A percentile compares a stretch with the other conserved stretches of the same genome.
Conservation (phyloP, 2,329 filamentous ascomycete species). For the Beauveria asiatica region DNA sequence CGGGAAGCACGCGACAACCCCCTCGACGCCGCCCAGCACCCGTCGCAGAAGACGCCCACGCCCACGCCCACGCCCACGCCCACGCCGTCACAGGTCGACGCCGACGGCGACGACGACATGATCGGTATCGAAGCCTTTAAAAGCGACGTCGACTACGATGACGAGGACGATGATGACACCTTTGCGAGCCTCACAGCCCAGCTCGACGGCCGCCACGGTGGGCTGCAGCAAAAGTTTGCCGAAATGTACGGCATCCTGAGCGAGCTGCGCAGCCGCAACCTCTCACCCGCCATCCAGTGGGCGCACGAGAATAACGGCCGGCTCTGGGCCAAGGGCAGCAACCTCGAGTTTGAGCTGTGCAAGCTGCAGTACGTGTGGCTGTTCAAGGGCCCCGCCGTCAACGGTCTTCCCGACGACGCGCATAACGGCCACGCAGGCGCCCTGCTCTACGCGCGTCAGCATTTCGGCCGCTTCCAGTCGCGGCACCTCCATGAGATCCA, state of each 20-base stretch:
- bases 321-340: slow-evolving; percentile 76
- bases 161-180: neutral
- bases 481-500: slow-evolving; percentile 74
- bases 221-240: slow-evolving; percentile 72
- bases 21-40: neutral
- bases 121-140: slow-evolving; percentile 12
- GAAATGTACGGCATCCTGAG: slow-evolving; percentile 88
- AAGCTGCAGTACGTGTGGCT: slow-evolving; percentile 85
- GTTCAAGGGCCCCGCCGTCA: slow-evolving; percentile 55
- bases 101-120: slow-evolving; percentile 20
- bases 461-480: slow-evolving; percentile 65
- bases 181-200: neutral
- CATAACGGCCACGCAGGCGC: slow-evolving; percentile 54
- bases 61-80: slow-evolving; percentile 15
- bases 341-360: slow-evolving; percentile 89
- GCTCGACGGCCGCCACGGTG: slow-evolving; percentile 19
- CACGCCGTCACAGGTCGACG: slow-evolving; percentile 16
- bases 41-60: slow-evolving; percentile 5
- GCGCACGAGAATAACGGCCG: slow-evolving; percentile 60
- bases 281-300: slow-evolving; percentile 82
- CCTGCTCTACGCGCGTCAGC: slow-evolving; percentile 63
- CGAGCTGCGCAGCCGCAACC: slow-evolving; percentile 64
- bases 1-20: slow-evolving; percentile 51
- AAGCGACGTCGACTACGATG: neutral
- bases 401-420: slow-evolving; percentile 46